Percentiles rank a stretch among this genome's conserved stretches.
Conservation (phyloP, 192 early-diverging fungal species). For the Rhizoclosmatium sp. region DNA sequence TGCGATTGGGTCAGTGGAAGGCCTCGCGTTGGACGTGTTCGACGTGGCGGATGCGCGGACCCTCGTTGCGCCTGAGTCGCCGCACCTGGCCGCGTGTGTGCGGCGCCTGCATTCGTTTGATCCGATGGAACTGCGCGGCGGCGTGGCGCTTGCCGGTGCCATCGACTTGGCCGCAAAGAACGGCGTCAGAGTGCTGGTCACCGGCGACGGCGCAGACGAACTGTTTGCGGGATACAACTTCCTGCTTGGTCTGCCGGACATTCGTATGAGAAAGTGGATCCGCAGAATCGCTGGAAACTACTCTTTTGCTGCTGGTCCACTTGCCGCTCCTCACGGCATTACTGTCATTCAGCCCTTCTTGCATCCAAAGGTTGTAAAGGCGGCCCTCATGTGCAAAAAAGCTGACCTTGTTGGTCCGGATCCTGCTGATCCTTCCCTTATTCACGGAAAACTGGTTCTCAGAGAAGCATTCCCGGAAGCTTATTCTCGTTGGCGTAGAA, state of each 20-base stretch:
- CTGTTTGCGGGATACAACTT: conserved; percentile 77
- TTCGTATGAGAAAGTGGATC: conserved; percentile 56
- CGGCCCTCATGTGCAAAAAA: conserved; percentile 56
- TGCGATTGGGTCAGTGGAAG: conserved; percentile 54
- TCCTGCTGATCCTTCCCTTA: neutral
- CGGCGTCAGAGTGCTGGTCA: conserved; percentile 59
- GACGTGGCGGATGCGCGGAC: conserved; percentile 52
- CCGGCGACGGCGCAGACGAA: conserved; percentile 77
- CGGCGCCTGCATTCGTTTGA: conserved; percentile 69
- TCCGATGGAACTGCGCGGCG: conserved; percentile 76
- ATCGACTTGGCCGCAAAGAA: conserved; percentile 52
- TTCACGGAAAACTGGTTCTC: conserved; percentile 68
- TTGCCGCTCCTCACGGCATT: conserved; percentile 62
- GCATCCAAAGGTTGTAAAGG: conserved; percentile 59
- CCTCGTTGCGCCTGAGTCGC: conserved; percentile 21
- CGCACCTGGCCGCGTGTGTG: conserved; percentile 59
- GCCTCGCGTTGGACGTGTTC: conserved; percentile 56
- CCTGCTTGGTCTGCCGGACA: conserved; percentile 59
- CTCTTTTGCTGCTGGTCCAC: conserved; percentile 67
- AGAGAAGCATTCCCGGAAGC: conserved; percentile 71
- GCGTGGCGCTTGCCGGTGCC: conserved; percentile 63
- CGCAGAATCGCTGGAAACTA: conserved; percentile 47
- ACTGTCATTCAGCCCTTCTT: conserved; percentile 71
- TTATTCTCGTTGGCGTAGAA: conserved; percentile 64
- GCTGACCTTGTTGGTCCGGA: conserved; percentile 38